Evolutionary conservation across 768 basidiomycete genomes (phyloP).

Genomic region (Cystofilobasidium bisporidii): DNA sequence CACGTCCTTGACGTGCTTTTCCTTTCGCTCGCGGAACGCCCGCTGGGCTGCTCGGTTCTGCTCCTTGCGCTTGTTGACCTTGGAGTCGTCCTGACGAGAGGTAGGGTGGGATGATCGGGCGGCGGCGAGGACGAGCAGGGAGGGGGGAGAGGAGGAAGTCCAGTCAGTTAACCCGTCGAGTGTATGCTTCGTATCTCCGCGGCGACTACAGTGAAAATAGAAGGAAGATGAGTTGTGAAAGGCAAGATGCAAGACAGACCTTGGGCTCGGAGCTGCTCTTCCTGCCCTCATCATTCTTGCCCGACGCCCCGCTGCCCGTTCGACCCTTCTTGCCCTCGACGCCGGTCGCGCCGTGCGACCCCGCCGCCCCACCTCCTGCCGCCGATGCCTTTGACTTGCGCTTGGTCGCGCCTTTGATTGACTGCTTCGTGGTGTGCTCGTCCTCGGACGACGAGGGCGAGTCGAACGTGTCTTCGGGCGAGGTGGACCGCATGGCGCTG

Average conservation of each 20-base stretch:
- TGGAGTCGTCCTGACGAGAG: conserved; percentile 54
- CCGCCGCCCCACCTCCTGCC: neutral
- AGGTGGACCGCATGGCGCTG: neutral
- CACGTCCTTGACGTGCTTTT: conserved; percentile 94
- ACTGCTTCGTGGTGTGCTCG: neutral
- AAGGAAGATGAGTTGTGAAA: no score
- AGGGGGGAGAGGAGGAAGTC: neutral
- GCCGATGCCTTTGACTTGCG: conserved; percentile 11
- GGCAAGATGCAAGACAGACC: neutral
- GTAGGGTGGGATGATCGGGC: neutral
- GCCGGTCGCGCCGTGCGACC: neutral
- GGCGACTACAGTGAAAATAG: no score
- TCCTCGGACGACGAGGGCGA: neutral
- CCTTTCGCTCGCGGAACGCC: conserved; percentile 88
- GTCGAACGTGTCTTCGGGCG: conserved; percentile 4
- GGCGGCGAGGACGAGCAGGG: neutral
- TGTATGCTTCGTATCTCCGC: no score
- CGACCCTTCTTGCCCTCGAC: conserved; percentile 24
- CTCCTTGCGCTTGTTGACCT: conserved; percentile 80
- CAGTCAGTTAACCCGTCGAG: no score
- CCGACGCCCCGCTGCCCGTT: neutral
- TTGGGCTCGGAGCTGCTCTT: conserved; percentile 7
- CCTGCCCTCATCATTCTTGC: neutral
- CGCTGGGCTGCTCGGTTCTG: conserved; percentile 93
- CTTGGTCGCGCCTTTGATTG: conserved; percentile 9